A percentile compares a stretch with the other conserved stretches of the same genome.
phyloP scores from a whole-genome alignment of 305 asterid genomes.

The Fraxinus nigra region DNA sequence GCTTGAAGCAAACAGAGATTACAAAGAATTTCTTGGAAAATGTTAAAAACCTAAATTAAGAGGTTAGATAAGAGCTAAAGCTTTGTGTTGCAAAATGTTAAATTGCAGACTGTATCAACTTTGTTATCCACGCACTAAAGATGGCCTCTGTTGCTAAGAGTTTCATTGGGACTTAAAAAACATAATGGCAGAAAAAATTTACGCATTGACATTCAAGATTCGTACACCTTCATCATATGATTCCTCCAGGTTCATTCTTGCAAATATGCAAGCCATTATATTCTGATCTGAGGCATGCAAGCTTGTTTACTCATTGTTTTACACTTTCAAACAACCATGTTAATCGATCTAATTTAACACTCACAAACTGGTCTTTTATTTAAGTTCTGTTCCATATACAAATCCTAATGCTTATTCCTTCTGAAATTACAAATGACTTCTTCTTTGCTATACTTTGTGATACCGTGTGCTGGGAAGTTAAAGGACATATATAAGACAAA shows the following conservation, averaged over 20 bases:
- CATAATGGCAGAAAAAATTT: neutral
- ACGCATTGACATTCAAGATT: neutral
- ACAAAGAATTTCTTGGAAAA: neutral
- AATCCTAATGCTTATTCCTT: neutral
- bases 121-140: neutral
- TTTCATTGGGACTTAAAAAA: neutral
- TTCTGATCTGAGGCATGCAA: neutral
- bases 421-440: neutral
- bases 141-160: neutral
- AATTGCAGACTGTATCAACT: neutral
- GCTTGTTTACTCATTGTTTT: neutral
- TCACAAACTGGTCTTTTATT: neutral
- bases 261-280: neutral
- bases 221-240: neutral
- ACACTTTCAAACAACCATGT: neutral
- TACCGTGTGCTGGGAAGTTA: neutral
- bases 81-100: neutral
- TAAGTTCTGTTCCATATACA: neutral
- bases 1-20: neutral
- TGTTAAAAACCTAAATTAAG: neutral
- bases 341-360: neutral
- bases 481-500: neutral
- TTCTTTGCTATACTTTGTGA: neutral
- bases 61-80: neutral
- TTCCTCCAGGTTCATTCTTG: neutral